Evolutionary conservation across 31 red algal genomes (phyloP).

Genomic region (Asparagopsis taxiformis): DNA sequence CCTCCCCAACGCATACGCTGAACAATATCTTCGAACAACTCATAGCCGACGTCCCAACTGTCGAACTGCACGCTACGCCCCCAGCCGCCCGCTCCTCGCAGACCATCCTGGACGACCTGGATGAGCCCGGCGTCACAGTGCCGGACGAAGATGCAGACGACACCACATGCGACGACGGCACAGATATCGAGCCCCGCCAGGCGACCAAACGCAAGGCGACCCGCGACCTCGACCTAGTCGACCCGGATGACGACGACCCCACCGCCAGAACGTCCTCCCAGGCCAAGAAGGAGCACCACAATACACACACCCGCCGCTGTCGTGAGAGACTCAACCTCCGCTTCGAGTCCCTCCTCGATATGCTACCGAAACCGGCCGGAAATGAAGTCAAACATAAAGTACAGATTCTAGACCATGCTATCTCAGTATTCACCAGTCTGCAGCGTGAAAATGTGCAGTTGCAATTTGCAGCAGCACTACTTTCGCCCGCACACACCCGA

Average conservation of each 20-base stretch:
- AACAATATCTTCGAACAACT: slow-evolving; percentile 10
- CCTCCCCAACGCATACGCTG: slow-evolving; percentile 1
- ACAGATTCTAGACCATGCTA: slow-evolving; percentile 66
- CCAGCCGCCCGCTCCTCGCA: neutral
- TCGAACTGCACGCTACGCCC: neutral
- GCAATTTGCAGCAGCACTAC: slow-evolving; percentile 34
- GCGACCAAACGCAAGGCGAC: neutral
- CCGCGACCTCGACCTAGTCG: neutral
- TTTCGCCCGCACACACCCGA: slow-evolving; percentile 1
- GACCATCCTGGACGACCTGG: neutral
- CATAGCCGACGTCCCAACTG: slow-evolving; percentile 9
- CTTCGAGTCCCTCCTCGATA: slow-evolving; percentile 50
- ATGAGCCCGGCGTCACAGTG: neutral
- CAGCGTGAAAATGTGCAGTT: slow-evolving; percentile 44
- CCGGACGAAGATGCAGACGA: neutral
- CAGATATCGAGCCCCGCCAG: neutral
- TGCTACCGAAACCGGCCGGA: slow-evolving; percentile 44
- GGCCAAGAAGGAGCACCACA: slow-evolving; percentile 40
- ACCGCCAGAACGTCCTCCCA: slow-evolving; percentile 35
- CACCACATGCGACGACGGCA: neutral
- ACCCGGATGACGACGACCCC: slow-evolving; percentile 1
- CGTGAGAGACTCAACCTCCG: slow-evolving; percentile 62
- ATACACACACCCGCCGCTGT: slow-evolving; percentile 77
- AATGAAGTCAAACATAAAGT: slow-evolving; percentile 69
- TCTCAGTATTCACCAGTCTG: slow-evolving; percentile 9